Conservation (phyloP, 2,329 filamentous ascomycete species). For the Epichloe amarillans region DNA sequence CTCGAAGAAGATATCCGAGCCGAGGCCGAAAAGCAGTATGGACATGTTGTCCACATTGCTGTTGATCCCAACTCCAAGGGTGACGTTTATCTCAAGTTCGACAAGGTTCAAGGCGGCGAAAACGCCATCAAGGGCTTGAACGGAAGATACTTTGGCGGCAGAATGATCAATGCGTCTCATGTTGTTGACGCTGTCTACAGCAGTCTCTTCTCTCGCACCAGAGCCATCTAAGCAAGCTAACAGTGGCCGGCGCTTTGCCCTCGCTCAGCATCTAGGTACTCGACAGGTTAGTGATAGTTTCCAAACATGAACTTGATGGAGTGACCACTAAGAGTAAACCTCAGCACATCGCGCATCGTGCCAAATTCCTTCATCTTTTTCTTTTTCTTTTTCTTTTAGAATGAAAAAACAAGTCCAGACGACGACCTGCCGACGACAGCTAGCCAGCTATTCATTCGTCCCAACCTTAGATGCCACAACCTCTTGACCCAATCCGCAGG, state of each 20-base stretch:
- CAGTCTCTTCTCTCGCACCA: constrained; percentile 81
- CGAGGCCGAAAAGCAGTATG: constrained; percentile 92
- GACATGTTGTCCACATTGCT: constrained; percentile 92
- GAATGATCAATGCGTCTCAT: constrained; percentile 84
- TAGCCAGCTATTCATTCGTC: neutral
- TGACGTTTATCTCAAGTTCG: constrained; percentile 98
- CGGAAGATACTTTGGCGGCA: constrained; percentile 86
- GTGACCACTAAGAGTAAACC: neutral
- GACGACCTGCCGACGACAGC: neutral
- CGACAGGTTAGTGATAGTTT: constrained; percentile 22
- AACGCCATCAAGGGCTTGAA: constrained; percentile 97
- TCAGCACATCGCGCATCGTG: constrained; percentile 2
- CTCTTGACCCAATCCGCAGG: neutral
- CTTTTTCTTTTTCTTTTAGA: no score
- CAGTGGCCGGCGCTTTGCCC: constrained; percentile 27
- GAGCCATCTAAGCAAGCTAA: constrained; percentile 58
- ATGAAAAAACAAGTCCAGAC: neutral
- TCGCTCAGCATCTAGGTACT: constrained; percentile 33
- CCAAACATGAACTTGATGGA: constrained; percentile 1
- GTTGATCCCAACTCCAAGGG: constrained; percentile 87
- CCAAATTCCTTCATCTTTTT: neutral
- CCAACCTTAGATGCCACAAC: neutral
- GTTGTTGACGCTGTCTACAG: constrained; percentile 98
- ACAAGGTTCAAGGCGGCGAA: constrained; percentile 85
- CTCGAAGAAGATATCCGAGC: constrained; percentile 84